Percentiles rank a stretch among this genome's conserved stretches.
Conservation (phyloP, 2,329 filamentous ascomycete species). For the Aspergillus fischeri region DNA sequence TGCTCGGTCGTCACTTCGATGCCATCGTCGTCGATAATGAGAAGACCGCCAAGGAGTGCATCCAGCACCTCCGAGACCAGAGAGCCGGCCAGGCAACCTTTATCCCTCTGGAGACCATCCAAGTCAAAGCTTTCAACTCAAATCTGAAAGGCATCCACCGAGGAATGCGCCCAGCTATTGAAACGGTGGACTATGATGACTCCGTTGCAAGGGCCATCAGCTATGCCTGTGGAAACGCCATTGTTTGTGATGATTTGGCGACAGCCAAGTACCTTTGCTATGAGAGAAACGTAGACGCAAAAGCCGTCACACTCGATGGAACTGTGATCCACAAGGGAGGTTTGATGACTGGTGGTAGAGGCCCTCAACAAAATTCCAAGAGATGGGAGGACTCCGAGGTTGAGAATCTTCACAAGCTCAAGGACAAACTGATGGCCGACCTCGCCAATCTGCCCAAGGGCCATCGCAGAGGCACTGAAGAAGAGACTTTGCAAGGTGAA, state of each 20-base stretch:
- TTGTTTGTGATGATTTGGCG: conserved; percentile 84
- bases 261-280: conserved; percentile 90
- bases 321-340: conserved; percentile 95
- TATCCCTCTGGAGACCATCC: conserved; percentile 94
- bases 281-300: conserved; percentile 77
- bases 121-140: conserved; percentile 85
- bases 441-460: conserved; percentile 75
- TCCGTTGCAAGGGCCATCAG: conserved; percentile 86
- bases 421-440: conserved; percentile 71
- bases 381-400: conserved; percentile 88
- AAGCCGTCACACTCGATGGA: conserved; percentile 92
- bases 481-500: conserved; percentile 77
- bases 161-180: conserved; percentile 81
- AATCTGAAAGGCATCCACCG: conserved; percentile 85
- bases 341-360: conserved; percentile 91
- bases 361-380: conserved; percentile 70
- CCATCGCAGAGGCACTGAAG: conserved; percentile 69
- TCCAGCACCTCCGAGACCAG: conserved; percentile 89
- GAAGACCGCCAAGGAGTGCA: conserved; percentile 89
- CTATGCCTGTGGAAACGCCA: conserved; percentile 89
- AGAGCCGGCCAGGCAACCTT: conserved; percentile 85
- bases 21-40: conserved; percentile 93
- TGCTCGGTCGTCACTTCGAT: conserved; percentile 89
- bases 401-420: conserved; percentile 73
- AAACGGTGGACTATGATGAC: conserved; percentile 91